Evolutionary conservation across 148 eudicot genomes (phyloP), one percentile per base, ranked within the genome.

Genomic region (Beta vulgaris): DNA sequence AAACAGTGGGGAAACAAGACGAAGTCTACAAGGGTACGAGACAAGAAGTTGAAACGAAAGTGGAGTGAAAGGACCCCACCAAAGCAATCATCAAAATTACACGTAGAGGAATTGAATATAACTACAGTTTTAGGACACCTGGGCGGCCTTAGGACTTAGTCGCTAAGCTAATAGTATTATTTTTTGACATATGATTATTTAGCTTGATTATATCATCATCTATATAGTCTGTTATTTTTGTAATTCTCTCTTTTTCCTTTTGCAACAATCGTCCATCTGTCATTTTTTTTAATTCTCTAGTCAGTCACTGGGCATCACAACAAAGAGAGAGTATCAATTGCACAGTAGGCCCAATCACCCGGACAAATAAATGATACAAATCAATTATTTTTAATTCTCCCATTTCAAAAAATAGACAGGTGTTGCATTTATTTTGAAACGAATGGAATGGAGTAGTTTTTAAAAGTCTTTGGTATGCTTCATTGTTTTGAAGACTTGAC

Each of bases 101-200:
- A 32, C 64, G 64, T 59, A 59, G 18, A 14, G 19, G 14, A 31
- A 46, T 61, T n/a, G n/a, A n/a, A n/a, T n/a, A n/a, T n/a, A n/a
- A n/a, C n/a, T n/a, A n/a, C n/a, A n/a, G n/a, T n/a, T n/a, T n/a
- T 29, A 67, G 32, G 53, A 26, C 53, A 68, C 71, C 43, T 68
- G 71, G 54, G 11, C 18, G 54, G 71, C 16, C 54, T 68, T 46
- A 10, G 11, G 28, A 31, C 68, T 36, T 69, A 31, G 40, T 49
- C 37, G 32, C 37, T 49, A 46, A 69, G 72, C 37, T 62, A 2
- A 21, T 3, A 21, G 3, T 6, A 14, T 16, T 28, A 29, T 31
- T 3, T 25, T 21, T 15, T 55, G 19, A 19, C 21, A 59, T 59
- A 59, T 28, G 36, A 59, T 59, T 28, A 29, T 25, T 63, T n/a